phyloP scores from a whole-genome alignment of 805 yeast genomes.

The Peterozyma toletana region DNA sequence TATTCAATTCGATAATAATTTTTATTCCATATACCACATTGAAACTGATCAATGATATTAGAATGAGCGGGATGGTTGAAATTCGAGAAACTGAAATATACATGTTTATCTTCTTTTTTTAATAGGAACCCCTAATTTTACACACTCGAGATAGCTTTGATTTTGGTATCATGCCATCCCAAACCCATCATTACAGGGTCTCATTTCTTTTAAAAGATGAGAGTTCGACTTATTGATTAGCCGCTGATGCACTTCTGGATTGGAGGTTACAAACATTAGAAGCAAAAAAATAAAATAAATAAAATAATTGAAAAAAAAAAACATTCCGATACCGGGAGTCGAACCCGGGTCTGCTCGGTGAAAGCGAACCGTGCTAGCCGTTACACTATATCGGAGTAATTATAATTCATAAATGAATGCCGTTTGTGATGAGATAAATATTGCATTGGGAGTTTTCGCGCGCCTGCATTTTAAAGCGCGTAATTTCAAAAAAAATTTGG shows the following conservation, averaged over 20 bases:
- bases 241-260: no score
- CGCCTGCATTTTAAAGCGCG: not conserved
- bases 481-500: not conserved
- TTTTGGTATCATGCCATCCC: no score
- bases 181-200: no score
- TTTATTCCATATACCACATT: not conserved
- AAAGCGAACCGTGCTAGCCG: conserved; percentile 82
- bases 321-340: conserved; percentile 77
- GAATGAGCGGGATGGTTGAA: no score
- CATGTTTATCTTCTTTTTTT: no score
- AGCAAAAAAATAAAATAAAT: not conserved
- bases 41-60: no score
- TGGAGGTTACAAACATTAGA: no score
- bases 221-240: no score
- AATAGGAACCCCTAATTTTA: no score
- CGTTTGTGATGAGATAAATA: not conserved
- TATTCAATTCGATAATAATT: not conserved
- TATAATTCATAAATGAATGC: not conserved
- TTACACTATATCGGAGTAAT: conserved; percentile 65
- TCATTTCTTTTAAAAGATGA: no score
- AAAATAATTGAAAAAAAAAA: conserved; percentile 12
- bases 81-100: no score
- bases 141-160: no score
- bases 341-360: conserved; percentile 84
- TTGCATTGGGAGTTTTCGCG: not conserved